These are phyloP conservation scores for Pseudocercospora pini-densiflorae DNA, from an alignment of 2,329 filamentous ascomycete species.

Conservation along the genomic window DNA sequence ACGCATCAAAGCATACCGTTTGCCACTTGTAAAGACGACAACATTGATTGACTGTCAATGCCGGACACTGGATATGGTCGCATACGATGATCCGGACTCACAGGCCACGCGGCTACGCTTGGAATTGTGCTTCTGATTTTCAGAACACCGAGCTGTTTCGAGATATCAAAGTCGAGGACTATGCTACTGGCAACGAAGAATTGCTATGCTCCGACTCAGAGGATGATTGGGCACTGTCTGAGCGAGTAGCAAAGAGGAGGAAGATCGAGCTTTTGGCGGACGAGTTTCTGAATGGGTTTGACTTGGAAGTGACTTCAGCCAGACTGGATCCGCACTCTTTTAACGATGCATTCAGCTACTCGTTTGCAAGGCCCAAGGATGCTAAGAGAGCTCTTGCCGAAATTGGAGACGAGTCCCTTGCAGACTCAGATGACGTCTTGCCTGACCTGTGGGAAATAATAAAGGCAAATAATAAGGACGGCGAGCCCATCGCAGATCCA, in stretches of 20 bases:
- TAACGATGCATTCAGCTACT: slow-evolving; percentile 14
- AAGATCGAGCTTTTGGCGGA: slow-evolving; percentile 65
- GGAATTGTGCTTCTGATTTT: slow-evolving; percentile 37
- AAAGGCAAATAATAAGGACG: not conserved
- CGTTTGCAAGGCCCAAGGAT: slow-evolving; percentile 53
- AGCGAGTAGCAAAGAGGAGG: slow-evolving; percentile 55
- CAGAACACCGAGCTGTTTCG: slow-evolving; percentile 37
- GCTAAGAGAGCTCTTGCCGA: slow-evolving; percentile 55
- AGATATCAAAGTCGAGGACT: slow-evolving; percentile 32
- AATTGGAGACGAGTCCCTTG: not conserved
- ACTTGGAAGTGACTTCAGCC: slow-evolving; percentile 64
- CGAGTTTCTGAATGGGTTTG: slow-evolving; percentile 61
- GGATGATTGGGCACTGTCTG: slow-evolving; percentile 57
- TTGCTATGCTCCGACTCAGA: slow-evolving; percentile 63
- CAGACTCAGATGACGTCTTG: slow-evolving; percentile 18
- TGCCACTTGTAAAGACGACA: not conserved
- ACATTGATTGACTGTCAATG: not conserved
- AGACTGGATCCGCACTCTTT: slow-evolving; percentile 34
- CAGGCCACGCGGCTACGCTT: slow-evolving; percentile 35
- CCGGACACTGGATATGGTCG: not conserved
- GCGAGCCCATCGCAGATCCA: not conserved
- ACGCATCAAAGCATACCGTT: not conserved
- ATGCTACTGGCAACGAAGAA: slow-evolving; percentile 34
- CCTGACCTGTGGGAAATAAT: slow-evolving; percentile 26
- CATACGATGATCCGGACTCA: slow-evolving; percentile 37